Evolutionary conservation across 441 rosid species (phyloP).

Genomic region (Erodium trifolium): DNA sequence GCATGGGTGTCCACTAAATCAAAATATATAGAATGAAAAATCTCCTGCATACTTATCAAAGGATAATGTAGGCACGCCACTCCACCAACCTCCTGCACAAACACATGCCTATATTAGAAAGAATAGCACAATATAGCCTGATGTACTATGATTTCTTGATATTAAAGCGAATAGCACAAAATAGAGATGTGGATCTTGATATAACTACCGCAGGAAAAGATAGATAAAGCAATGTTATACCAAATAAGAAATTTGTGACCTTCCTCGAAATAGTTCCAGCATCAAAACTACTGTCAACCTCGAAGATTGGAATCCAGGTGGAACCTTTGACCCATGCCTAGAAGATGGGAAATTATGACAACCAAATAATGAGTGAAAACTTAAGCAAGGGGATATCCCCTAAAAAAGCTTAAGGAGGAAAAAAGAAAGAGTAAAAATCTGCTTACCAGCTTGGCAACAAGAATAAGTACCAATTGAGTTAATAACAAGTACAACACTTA

Average conservation of each 20-base stretch:
- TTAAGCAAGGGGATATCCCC: constrained; percentile 4
- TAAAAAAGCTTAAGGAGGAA: background rate
- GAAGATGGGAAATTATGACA: constrained; percentile 15
- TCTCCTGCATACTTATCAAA: constrained; percentile 47
- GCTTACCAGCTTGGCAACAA: constrained; percentile 8
- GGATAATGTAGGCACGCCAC: constrained; percentile 65
- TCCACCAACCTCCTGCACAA: constrained; percentile 94
- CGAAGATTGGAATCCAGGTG: constrained; percentile 75
- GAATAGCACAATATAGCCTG: background rate
- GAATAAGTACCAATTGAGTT: background rate
- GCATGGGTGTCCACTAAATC: constrained; percentile 8
- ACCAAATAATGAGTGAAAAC: constrained; percentile 10
- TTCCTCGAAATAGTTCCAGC: constrained; percentile 60
- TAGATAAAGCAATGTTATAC: constrained; percentile 31
- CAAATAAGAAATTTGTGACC: constrained; percentile 68
- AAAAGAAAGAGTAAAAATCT: background rate
- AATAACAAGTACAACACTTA: constrained; percentile 6
- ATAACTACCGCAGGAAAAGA: background rate
- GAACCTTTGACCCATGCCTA: constrained; percentile 95
- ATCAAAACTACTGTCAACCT: constrained; percentile 48
- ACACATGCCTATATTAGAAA: constrained; percentile 17
- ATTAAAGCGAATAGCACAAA: background rate
- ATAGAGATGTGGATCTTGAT: constrained; percentile 4
- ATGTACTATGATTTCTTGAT: background rate
- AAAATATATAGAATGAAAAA: constrained; percentile 13